phyloP scores from a whole-genome alignment of 2,329 filamentous ascomycete species.

The Pseudomassariella vexata region DNA sequence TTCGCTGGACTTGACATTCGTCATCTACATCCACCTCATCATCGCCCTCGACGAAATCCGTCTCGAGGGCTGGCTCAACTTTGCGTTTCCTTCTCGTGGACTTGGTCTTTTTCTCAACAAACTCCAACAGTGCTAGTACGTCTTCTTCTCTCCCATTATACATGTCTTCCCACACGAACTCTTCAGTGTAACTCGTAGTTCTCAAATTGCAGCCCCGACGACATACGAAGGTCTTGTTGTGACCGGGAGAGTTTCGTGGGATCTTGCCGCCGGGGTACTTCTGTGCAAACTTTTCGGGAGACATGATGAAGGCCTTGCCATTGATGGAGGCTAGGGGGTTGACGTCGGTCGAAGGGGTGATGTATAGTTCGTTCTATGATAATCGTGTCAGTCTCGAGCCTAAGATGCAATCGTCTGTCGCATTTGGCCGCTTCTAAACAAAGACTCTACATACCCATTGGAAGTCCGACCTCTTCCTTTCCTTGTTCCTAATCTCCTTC shows the following conservation, averaged over 20 bases:
- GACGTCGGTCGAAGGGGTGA: constrained; percentile 79
- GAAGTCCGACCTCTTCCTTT: constrained; percentile 76
- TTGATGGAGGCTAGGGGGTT: constrained; percentile 88
- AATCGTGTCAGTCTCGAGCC: too few relatives aligned
- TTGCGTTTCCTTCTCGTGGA: constrained; percentile 49
- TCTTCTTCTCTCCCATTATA: constrained; percentile 62
- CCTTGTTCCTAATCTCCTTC: constrained; percentile 78
- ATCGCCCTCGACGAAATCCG: constrained; percentile 23
- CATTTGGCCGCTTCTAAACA: too few relatives aligned
- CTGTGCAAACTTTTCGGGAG: constrained; percentile 59
- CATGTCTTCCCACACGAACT: constrained; percentile 87
- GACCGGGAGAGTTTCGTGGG: constrained; percentile 65
- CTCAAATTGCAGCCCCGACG: constrained; percentile 83
- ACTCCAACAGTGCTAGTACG: constrained; percentile 58
- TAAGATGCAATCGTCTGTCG: too few relatives aligned
- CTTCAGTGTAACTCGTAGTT: constrained; percentile 85
- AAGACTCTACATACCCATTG: too few relatives aligned
- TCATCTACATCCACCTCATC: constrained; percentile 14
- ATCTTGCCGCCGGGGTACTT: constrained; percentile 71
- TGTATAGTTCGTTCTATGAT: constrained; percentile 78
- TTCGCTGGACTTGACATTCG: constrained; percentile 26
- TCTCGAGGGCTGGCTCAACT: constrained; percentile 21
- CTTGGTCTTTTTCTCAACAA: constrained; percentile 69
- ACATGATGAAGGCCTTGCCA: constrained; percentile 78
- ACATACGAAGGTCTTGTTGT: constrained; percentile 85